Evolutionary conservation across 192 early-diverging fungal species (phyloP).

Genomic region (Endogone sp.): DNA sequence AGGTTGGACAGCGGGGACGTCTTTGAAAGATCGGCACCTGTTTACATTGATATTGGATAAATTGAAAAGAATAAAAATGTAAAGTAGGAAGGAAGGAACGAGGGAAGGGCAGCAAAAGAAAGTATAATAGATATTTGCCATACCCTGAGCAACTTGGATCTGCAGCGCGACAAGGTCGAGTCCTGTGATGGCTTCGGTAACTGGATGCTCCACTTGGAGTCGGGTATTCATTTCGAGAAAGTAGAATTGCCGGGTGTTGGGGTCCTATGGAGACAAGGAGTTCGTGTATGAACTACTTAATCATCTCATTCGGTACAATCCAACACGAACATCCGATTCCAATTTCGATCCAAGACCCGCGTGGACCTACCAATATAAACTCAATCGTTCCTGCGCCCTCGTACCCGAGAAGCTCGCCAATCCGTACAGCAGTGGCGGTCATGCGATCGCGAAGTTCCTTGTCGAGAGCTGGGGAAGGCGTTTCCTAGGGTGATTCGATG

Average conservation of each 20-base stretch:
- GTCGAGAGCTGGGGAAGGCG: constrained; percentile 49
- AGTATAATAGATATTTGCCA: constrained; percentile 20
- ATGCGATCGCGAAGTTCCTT: constrained; percentile 37
- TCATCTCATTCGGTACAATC: neutral
- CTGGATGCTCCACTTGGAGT: constrained; percentile 64
- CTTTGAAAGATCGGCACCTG: constrained; percentile 53
- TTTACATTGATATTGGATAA: no score
- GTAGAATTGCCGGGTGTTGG: constrained; percentile 46
- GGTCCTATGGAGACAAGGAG: constrained; percentile 30
- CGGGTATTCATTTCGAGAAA: constrained; percentile 69
- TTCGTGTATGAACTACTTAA: no score
- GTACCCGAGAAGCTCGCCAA: constrained; percentile 46
- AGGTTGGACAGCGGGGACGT: constrained; percentile 53
- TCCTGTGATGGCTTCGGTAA: constrained; percentile 57
- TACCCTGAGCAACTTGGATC: constrained; percentile 52
- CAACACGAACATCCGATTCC: neutral
- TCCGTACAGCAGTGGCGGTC: constrained; percentile 41
- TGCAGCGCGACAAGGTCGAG: constrained; percentile 61
- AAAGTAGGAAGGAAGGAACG: constrained; percentile 11
- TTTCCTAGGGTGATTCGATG: constrained; percentile 26
- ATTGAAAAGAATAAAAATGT: neutral
- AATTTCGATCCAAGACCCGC: neutral
- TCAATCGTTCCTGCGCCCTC: constrained; percentile 61
- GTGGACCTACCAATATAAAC: constrained; percentile 47
- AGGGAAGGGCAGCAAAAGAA: constrained; percentile 12